Evolutionary conservation across 257 asterid genomes (phyloP).

Genomic region (Lycium barbarum): DNA sequence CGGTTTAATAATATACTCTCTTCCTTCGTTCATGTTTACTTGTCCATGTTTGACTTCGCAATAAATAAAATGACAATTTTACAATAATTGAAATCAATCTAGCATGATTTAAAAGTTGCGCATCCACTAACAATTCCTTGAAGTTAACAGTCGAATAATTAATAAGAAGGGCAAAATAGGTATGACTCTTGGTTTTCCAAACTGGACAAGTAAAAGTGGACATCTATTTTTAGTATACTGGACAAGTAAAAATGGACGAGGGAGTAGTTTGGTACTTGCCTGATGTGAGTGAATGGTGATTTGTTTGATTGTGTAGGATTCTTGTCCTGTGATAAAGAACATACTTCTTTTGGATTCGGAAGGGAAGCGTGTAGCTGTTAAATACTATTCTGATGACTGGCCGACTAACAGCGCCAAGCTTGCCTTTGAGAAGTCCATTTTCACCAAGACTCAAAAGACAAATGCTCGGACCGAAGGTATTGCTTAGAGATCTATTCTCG

Average conservation of each 20-base stretch:
- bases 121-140: too few relatives aligned
- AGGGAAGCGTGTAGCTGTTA: constrained; percentile 96
- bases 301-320: constrained; percentile 60
- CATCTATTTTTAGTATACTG: too few relatives aligned
- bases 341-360: constrained; percentile 92
- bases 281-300: constrained; percentile 29
- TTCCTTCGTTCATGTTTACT: too few relatives aligned
- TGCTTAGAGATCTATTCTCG: background rate
- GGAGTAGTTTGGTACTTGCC: background rate
- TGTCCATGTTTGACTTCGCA: too few relatives aligned
- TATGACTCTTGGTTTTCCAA: too few relatives aligned
- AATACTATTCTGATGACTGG: constrained; percentile 93
- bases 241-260: too few relatives aligned
- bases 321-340: constrained; percentile 86
- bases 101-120: too few relatives aligned
- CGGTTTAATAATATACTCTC: background rate
- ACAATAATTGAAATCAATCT: too few relatives aligned
- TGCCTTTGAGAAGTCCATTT: constrained; percentile 85
- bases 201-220: too few relatives aligned
- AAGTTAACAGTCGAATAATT: too few relatives aligned
- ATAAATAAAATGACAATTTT: too few relatives aligned
- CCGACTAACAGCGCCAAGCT: constrained; percentile 76
- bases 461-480: constrained; percentile 95
- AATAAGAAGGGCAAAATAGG: too few relatives aligned
- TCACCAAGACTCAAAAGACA: constrained; percentile 86